Evolutionary conservation across 2,329 filamentous ascomycete species (phyloP).

Genomic region (Pseudocercospora fijiensis): DNA sequence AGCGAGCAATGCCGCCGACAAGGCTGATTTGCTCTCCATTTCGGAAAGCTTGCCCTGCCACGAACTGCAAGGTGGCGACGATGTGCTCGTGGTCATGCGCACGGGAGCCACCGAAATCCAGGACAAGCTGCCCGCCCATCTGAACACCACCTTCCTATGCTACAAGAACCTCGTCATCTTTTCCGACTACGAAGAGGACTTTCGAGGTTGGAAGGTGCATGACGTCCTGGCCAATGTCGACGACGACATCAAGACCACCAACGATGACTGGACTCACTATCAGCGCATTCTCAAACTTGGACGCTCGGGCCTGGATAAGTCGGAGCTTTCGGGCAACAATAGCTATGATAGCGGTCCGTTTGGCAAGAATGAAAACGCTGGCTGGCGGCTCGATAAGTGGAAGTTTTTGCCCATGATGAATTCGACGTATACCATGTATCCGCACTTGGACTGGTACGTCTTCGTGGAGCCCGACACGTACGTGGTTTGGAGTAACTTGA

Average conservation of each 20-base stretch:
- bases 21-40: not conserved
- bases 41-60: constrained; percentile 24
- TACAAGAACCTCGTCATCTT: constrained; percentile 58
- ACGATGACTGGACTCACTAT: constrained; percentile 42
- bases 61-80: constrained; percentile 40
- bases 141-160: constrained; percentile 56
- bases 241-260: constrained; percentile 32
- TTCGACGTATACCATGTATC: constrained; percentile 37
- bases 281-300: constrained; percentile 37
- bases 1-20: not conserved
- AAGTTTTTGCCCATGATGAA: constrained; percentile 53
- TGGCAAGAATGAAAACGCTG: constrained; percentile 35
- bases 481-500: constrained; percentile 54
- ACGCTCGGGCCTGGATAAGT: constrained; percentile 34
- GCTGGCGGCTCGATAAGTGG: constrained; percentile 48
- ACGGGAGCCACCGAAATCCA: constrained; percentile 59
- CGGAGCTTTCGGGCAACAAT: constrained; percentile 30
- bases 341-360: constrained; percentile 24
- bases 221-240: constrained; percentile 41
- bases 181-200: constrained; percentile 57
- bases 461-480: constrained; percentile 62
- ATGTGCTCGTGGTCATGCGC: constrained; percentile 58
- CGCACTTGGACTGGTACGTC: constrained; percentile 57
- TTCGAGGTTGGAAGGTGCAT: constrained; percentile 44
- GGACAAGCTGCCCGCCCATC: constrained; percentile 56